Evolutionary conservation across 495 filamentous ascomycete species (phyloP).

Genomic region (Cenococcum geophilum): DNA sequence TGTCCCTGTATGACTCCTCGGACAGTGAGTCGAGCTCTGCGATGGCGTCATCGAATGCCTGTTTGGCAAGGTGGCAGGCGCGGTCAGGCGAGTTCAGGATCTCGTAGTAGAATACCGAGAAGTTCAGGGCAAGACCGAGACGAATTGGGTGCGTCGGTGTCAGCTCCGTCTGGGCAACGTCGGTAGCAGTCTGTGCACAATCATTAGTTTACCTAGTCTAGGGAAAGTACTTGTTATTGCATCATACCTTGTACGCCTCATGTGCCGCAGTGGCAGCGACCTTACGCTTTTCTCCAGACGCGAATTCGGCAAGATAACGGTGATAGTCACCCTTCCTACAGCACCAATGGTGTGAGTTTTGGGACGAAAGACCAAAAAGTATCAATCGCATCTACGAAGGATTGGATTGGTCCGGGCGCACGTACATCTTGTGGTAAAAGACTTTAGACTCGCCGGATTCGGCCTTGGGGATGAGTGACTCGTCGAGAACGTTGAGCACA

Average conservation of each 20-base stretch:
- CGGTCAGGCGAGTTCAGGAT: conserved; percentile 98
- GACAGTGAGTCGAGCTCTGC: conserved; percentile 98
- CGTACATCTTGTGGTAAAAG: conserved; percentile 99
- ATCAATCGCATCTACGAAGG: neutral
- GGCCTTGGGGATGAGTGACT: conserved; percentile 94
- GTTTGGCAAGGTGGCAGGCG: conserved; percentile 98
- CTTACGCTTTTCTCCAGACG: conserved; percentile 96
- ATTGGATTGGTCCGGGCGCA: conserved; percentile 16
- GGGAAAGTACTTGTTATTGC: conserved; percentile 15
- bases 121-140: conserved; percentile 96
- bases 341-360: conserved; percentile 18
- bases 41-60: conserved; percentile 98
- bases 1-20: conserved; percentile 99
- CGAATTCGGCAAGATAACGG: conserved; percentile 98
- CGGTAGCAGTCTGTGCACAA: conserved; percentile 65
- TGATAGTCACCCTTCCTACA: conserved; percentile 99
- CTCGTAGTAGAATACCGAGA: conserved; percentile 99
- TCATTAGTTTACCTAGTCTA: neutral
- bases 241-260: conserved; percentile 84
- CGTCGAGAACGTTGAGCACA: conserved; percentile 92
- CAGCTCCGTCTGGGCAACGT: conserved; percentile 96
- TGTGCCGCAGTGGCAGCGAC: conserved; percentile 87
- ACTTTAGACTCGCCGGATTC: conserved; percentile 99
- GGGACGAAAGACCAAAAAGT: neutral
- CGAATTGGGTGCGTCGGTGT: conserved; percentile 98